Conservation (phyloP, 2,329 filamentous ascomycete species). For the Ceratocystis eucalypticola region DNA sequence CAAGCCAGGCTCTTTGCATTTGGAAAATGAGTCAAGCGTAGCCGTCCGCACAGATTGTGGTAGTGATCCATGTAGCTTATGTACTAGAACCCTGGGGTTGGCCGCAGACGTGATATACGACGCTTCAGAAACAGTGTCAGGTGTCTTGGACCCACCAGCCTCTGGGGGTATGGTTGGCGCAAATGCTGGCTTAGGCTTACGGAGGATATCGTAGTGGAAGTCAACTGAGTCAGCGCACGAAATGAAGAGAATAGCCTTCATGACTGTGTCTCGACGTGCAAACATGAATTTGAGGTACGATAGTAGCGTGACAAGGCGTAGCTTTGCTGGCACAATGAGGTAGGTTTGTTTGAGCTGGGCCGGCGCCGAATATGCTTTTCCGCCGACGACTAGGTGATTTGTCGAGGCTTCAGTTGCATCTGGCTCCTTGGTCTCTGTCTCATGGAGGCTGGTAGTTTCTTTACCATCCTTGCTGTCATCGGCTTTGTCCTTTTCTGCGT, state of each 20-base stretch:
- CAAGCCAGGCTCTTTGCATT: constrained; percentile 60
- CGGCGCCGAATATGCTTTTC: constrained; percentile 57
- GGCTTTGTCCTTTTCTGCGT: constrained; percentile 29
- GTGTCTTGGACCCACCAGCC: constrained; percentile 22
- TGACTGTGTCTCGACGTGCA: constrained; percentile 73
- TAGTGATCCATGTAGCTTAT: constrained; percentile 84
- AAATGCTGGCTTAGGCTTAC: constrained; percentile 19
- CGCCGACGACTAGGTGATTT: constrained; percentile 16
- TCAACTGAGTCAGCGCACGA: constrained; percentile 95
- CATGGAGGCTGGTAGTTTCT: background rate
- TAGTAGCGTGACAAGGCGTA: constrained; percentile 76
- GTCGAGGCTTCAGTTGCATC: constrained; percentile 9
- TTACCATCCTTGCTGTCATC: constrained; percentile 9
- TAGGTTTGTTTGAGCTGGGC: constrained; percentile 91
- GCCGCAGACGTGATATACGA: constrained; percentile 60
- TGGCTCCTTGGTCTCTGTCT: background rate
- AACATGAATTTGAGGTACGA: constrained; percentile 78
- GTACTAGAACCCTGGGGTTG: constrained; percentile 60
- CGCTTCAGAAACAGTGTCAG: constrained; percentile 53
- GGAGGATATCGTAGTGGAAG: constrained; percentile 80
- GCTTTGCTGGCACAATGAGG: constrained; percentile 72
- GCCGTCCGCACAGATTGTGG: constrained; percentile 76
- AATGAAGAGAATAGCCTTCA: constrained; percentile 95
- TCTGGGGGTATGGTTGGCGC: constrained; percentile 20
- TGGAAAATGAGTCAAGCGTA: constrained; percentile 68